Base-by-base conservation (phyloP, 768 basidiomycete genomes). In the Russula olivacea region DNA sequence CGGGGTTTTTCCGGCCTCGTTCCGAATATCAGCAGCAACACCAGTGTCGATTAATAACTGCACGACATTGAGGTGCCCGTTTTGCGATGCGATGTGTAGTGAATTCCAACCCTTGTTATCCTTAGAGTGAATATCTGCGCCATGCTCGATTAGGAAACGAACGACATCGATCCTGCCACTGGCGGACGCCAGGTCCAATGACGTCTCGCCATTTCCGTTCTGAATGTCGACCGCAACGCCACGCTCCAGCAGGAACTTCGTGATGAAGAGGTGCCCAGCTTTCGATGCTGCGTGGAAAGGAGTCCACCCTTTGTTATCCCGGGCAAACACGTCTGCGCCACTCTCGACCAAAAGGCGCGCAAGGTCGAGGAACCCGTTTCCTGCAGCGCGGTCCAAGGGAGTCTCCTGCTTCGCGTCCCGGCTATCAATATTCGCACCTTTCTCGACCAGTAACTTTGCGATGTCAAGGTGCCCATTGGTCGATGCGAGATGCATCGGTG, bases 151-250 rank as follows among this genome's bases (percentile, higher is more conserved):
- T 12, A 64, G 28, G n/a, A 64, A 49, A 10, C 43, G 51, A 11
- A 25, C 58, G 14, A 64, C 38, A 3, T 55, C 47, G 28, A 64
- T 41, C 11, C 36, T 51, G n/a, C 56, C 56, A 4, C 19, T 52
- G 4, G 12, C 4, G 1, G 61, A 51, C 47, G 55, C 61, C 0
- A 63, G 17, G 12, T 36, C 19, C 25, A 63, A 10, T 11, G 50
- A 43, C 1, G 56, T 58, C 14, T 30, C 41, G 0, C 4, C 8
- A 19, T 28, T 53, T 12, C 6, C 21, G 19, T 52, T 63, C 8
- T 15, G 40, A 10, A 36, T 9, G 25, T 58, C 23, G 34, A 52
- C 50, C 19, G 60, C 25, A 4, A n/a, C 15, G 9, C 45, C 52
- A 19, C 38, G 36, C 15, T 53, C 43, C 17, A 63, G 49, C 4